Base-by-base conservation (phyloP, 2,329 filamentous ascomycete genomes). In the Plectosphaerella cucumerina region DNA sequence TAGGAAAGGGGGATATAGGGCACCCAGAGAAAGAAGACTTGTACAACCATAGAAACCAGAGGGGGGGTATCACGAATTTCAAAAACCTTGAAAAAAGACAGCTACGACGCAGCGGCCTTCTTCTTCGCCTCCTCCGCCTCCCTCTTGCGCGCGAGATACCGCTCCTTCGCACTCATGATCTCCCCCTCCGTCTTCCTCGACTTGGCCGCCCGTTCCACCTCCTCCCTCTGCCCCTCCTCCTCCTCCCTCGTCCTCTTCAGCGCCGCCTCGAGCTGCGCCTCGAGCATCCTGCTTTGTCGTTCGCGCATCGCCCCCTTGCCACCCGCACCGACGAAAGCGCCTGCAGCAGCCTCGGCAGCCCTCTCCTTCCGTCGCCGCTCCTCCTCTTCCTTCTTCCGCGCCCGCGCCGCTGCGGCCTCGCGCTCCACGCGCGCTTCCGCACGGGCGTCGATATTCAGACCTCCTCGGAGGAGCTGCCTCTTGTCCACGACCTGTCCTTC, bases 401-500 rank as follows among this genome's bases (percentile, higher is more conserved):
- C 52, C 33, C 41, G 6, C 56, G 53, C 8, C 60, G 64, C 45
- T 55, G 55, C 23, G 54, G 55, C 49, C 37, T 57, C 55, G 37
- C 49, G 37, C 53, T 20, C 60, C 55, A 18, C 65, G 50, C 77
- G 70, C 10, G 64, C 61, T 64, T 83, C 84, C 58, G 85, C 84
- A 64, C 82, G 86, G 1, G 78, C 73, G 47, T 78, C 78, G 17
- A 94, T 70, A 60, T 95, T 95, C 48, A 95, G 75, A 22, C 89
- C 89, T 6, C 88, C 86, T 44, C 74, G 78, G 6, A 95, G 78
- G 9, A 94, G 73, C 65, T 94, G 85, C n/a, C 89, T 78, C 73
- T 91, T 93, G 65, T 95, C 89, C 22, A 90, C 86, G 2, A 94
- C 85, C 63, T 92, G 83, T 0, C 89, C 89, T 37, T 94, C 89